Evolutionary conservation across 1,139 yeast genomes (phyloP).

Genomic region (Magnusiomyces paraingens): DNA sequence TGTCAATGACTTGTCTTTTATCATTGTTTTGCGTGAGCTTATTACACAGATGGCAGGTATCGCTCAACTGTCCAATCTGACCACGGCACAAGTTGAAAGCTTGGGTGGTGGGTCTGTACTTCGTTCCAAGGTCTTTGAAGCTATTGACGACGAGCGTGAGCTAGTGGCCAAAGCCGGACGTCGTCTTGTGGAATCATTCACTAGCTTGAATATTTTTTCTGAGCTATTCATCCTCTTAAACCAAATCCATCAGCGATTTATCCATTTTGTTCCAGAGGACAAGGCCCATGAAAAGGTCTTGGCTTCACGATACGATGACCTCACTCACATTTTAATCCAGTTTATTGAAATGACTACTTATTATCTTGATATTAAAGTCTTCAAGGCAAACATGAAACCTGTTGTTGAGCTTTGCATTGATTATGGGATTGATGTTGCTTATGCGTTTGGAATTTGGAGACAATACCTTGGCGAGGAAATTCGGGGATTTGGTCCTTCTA

Average conservation of each 20-base stretch:
- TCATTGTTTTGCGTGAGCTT: slow-evolving; percentile 64
- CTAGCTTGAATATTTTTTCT: slow-evolving; percentile 42
- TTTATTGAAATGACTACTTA: slow-evolving; percentile 54
- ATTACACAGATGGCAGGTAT: slow-evolving; percentile 78
- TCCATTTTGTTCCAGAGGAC: slow-evolving; percentile 39
- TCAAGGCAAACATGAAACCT: slow-evolving; percentile 39
- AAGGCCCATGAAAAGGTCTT: slow-evolving; percentile 59
- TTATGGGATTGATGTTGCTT: slow-evolving; percentile 51
- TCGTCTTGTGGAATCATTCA: slow-evolving; percentile 46
- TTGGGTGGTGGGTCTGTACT: slow-evolving; percentile 61
- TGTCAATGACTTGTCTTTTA: slow-evolving; percentile 53
- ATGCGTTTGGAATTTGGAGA: slow-evolving; percentile 84
- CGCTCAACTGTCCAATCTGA: slow-evolving; percentile 58
- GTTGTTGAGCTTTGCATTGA: slow-evolving; percentile 42
- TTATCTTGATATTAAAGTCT: slow-evolving; percentile 38
- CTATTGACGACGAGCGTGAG: slow-evolving; percentile 51
- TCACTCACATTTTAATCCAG: slow-evolving; percentile 57
- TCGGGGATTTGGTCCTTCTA: slow-evolving; percentile 22
- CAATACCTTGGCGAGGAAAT: slow-evolving; percentile 36
- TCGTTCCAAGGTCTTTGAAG: slow-evolving; percentile 48
- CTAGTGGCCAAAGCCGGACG: slow-evolving; percentile 41
- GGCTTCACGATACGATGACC: slow-evolving; percentile 67
- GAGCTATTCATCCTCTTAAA: slow-evolving; percentile 64
- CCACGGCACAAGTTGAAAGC: slow-evolving; percentile 57
- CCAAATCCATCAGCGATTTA: slow-evolving; percentile 36